These are phyloP conservation scores for Paraglomus brasilianum DNA, from an alignment of 192 early-diverging fungal species.

Conservation along the genomic window DNA sequence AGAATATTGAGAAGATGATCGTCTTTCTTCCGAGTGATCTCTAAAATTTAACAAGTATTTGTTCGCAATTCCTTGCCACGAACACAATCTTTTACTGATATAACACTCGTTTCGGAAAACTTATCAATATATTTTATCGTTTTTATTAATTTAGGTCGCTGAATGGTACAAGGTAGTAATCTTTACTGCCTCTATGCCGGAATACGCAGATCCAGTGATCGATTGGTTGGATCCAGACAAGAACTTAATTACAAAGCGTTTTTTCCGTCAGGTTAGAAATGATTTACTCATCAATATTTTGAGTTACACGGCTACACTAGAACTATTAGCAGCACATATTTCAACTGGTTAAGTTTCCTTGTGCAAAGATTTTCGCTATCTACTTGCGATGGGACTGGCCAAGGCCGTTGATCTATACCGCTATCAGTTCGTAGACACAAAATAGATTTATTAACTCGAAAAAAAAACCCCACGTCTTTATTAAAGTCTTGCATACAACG, in stretches of 20 bases:
- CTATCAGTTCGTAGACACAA: not conserved
- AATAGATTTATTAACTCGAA: not conserved
- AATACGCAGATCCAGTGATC: slow-evolving; percentile 94
- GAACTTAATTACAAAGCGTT: slow-evolving; percentile 67
- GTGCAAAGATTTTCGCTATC: not conserved
- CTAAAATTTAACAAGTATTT: too few relatives aligned
- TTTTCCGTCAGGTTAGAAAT: slow-evolving; percentile 72
- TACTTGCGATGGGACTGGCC: not conserved
- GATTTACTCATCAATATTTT: slow-evolving; percentile 12
- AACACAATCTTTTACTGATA: not conserved
- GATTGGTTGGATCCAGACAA: slow-evolving; percentile 79
- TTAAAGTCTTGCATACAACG: slow-evolving; percentile 67
- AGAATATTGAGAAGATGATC: not conserved
- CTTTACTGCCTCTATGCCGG: slow-evolving; percentile 87
- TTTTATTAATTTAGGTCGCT: slow-evolving; percentile 53
- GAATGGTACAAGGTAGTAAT: slow-evolving; percentile 92
- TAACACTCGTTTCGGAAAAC: not conserved
- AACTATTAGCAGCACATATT: not conserved
- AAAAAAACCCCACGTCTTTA: not conserved
- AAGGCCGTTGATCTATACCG: not conserved
- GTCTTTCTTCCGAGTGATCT: slow-evolving; percentile 8
- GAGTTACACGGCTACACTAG: not conserved
- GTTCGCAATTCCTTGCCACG: too few relatives aligned
- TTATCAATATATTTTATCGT: slow-evolving; percentile 3
- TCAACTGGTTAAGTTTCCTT: not conserved